These are phyloP conservation scores for Leishmania lainsoni DNA, from an alignment of 208 protist genomes.

Conservation along the genomic window DNA sequence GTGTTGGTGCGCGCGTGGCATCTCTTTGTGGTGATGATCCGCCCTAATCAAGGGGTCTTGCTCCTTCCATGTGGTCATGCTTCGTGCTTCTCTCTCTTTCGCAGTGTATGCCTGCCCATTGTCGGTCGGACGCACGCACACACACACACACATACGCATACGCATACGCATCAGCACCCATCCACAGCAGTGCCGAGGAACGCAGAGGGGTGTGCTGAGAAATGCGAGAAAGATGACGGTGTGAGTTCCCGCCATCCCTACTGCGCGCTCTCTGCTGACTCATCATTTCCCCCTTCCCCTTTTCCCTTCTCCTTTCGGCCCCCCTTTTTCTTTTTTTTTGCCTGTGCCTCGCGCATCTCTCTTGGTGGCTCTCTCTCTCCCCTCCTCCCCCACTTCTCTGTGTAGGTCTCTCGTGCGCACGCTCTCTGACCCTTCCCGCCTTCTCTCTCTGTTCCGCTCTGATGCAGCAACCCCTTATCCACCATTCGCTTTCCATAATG, in stretches of 20 bases:
- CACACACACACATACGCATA: not conserved
- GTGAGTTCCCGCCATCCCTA: not conserved
- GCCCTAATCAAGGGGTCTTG: not conserved
- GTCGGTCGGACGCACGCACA: not conserved
- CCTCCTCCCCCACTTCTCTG: too few species aligned
- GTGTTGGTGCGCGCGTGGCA: not conserved
- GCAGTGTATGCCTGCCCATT: not conserved
- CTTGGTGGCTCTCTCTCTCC: not conserved
- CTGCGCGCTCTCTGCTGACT: not conserved
- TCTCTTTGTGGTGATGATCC: not conserved
- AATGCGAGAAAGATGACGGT: too few species aligned
- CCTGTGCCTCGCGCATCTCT: not conserved
- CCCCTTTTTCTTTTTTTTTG: not conserved
- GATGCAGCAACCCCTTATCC: too few species aligned
- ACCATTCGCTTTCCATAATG: not conserved
- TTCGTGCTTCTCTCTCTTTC: not conserved
- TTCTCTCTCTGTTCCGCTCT: too few species aligned
- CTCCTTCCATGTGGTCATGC: constrained; percentile 2
- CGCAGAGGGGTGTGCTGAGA: not conserved
- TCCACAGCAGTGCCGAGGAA: not conserved
- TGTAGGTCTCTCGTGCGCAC: too few species aligned
- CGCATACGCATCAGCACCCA: not conserved
- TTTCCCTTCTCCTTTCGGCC: not conserved
- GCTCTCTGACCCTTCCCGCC: too few species aligned
- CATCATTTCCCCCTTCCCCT: not conserved